These are phyloP conservation scores for Aspergillus pseudoglaucus DNA, from an alignment of 2,329 filamentous ascomycete species.

Conservation along the genomic window DNA sequence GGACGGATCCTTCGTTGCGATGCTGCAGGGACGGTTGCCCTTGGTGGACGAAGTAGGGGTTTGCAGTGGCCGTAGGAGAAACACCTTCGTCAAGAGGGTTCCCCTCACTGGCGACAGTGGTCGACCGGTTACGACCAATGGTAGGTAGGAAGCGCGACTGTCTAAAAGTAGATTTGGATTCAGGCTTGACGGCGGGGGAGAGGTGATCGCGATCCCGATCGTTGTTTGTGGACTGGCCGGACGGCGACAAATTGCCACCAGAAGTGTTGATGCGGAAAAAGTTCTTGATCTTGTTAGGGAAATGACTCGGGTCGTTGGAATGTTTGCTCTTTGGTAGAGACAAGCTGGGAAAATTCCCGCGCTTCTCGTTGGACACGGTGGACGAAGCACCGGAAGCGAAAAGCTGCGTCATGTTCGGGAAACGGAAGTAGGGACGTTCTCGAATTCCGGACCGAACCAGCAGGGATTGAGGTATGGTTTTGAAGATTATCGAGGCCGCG, in stretches of 20 bases:
- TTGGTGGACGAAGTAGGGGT: conserved; percentile 96
- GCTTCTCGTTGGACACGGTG: conserved; percentile 40
- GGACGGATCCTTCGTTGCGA: conserved; percentile 88
- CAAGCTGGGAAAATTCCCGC: conserved; percentile 40
- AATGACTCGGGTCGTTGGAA: conserved; percentile 40
- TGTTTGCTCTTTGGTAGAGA: conserved; percentile 38
- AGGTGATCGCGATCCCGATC: conserved; percentile 32
- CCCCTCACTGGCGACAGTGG: conserved; percentile 87
- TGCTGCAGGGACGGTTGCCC: conserved; percentile 88
- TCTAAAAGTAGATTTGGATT: conserved; percentile 63
- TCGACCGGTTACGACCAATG: conserved; percentile 79
- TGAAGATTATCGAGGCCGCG: background rate
- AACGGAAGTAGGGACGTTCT: background rate
- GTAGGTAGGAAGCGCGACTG: conserved; percentile 85
- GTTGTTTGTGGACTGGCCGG: conserved; percentile 16
- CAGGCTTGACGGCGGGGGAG: conserved; percentile 47
- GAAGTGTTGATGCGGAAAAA: conserved; percentile 62
- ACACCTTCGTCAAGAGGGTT: conserved; percentile 81
- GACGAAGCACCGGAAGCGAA: conserved; percentile 33
- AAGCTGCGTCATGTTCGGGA: conserved; percentile 36
- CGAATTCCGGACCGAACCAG: background rate
- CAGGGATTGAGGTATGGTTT: background rate
- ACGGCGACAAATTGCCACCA: conserved; percentile 37
- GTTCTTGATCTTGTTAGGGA: conserved; percentile 61
- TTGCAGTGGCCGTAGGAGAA: conserved; percentile 88